phyloP scores from a whole-genome alignment of 2,329 filamentous ascomycete species.

The Tolypocladium inflatum region DNA sequence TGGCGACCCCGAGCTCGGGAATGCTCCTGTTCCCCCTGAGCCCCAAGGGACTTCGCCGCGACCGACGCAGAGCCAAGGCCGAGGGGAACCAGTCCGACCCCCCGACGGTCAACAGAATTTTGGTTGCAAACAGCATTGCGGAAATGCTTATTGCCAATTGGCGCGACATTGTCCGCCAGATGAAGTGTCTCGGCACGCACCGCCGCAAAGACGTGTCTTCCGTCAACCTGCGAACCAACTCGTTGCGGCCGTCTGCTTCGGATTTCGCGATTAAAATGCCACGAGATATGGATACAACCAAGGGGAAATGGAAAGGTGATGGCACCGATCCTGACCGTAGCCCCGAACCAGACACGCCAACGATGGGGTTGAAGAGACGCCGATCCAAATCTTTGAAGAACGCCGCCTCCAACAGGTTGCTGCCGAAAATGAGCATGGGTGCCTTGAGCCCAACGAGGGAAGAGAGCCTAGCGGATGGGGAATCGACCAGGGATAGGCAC shows the following conservation, averaged over 20 bases:
- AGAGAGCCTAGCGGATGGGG: slow-evolving; percentile 14
- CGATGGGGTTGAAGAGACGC: slow-evolving; percentile 12
- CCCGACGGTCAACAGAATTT: slow-evolving; percentile 42
- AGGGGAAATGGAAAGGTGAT: slow-evolving; percentile 1
- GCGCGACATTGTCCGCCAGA: slow-evolving; percentile 52
- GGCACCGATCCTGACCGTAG: slow-evolving; percentile 17
- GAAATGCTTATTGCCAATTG: slow-evolving; percentile 60
- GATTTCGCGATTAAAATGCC: slow-evolving; percentile 23
- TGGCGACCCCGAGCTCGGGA: slow-evolving; percentile 30
- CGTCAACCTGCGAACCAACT: slow-evolving; percentile 4
- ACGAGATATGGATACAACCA: slow-evolving; percentile 2
- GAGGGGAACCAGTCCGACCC: slow-evolving; percentile 6
- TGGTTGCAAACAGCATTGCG: slow-evolving; percentile 47
- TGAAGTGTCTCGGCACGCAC: slow-evolving; percentile 35
- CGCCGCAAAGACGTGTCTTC: slow-evolving; percentile 11
- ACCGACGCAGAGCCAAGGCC: slow-evolving; percentile 12
- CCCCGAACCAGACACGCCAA: slow-evolving; percentile 27
- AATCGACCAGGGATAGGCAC: background rate
- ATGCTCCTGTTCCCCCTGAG: slow-evolving; percentile 32
- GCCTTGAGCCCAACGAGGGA: slow-evolving; percentile 22
- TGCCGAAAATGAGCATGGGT: slow-evolving; percentile 11
- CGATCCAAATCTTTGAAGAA: slow-evolving; percentile 12
- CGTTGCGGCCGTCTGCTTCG: slow-evolving; percentile 29
- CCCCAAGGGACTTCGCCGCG: slow-evolving; percentile 27
- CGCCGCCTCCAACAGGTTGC: slow-evolving; percentile 11